phyloP scores from a whole-genome alignment of 1,284 basidiomycete species.

The Apiotrichum mycotoxinovorans region DNA sequence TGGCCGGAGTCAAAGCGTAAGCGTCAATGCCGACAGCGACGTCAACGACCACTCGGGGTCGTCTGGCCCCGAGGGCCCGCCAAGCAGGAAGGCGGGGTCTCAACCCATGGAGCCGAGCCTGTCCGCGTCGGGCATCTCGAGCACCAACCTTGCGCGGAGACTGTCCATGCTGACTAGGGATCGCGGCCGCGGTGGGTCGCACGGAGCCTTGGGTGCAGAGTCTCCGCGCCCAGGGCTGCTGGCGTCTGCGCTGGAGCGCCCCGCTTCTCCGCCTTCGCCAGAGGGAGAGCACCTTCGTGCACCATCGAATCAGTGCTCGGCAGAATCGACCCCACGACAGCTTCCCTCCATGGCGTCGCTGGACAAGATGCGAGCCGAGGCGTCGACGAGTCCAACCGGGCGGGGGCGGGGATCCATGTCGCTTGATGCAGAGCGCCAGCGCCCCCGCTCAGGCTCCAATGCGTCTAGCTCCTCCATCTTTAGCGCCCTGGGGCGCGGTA shows the following conservation, averaged over 20 bases:
- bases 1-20: constrained; percentile 36
- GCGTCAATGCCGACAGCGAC: constrained; percentile 29
- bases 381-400: constrained; percentile 6
- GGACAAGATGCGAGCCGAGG: constrained; percentile 18
- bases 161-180: constrained; percentile 9
- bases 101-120: constrained; percentile 5
- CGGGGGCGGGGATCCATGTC: neutral
- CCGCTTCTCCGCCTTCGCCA: neutral
- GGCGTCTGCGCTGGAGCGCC: constrained; percentile 4
- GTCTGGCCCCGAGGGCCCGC: constrained; percentile 3
- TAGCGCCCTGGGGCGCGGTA: constrained; percentile 13
- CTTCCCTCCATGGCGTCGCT: constrained; percentile 15
- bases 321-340: constrained; percentile 16
- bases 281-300: neutral
- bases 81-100: constrained; percentile 7
- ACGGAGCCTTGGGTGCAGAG: constrained; percentile 3
- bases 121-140: neutral
- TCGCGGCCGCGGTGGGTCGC: neutral
- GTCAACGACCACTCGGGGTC: constrained; percentile 16
- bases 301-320: neutral
- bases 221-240: constrained; percentile 17
- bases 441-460: constrained; percentile 10
- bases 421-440: constrained; percentile 5
- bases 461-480: constrained; percentile 19
- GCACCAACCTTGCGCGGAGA: constrained; percentile 9